Conservation (phyloP, 2,329 filamentous ascomycete species). For the Chrysoporthe austroafricana region DNA sequence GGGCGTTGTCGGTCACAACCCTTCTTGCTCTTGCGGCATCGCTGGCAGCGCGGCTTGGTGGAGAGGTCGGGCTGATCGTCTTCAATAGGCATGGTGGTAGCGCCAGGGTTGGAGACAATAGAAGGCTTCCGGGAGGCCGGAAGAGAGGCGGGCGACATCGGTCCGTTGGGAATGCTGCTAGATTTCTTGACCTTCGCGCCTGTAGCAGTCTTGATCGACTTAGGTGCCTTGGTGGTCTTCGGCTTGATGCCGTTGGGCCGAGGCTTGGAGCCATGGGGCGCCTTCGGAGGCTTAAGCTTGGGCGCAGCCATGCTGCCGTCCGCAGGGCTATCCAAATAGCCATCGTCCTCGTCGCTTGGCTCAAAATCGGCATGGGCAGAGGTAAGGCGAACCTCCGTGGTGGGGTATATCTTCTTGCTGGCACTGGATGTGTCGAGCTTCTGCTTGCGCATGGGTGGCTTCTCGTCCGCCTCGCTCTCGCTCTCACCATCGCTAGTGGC, state of each 20-base stretch:
- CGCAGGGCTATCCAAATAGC: slow-evolving; percentile 51
- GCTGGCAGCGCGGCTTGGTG: slow-evolving; percentile 94
- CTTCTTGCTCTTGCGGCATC: slow-evolving; percentile 99
- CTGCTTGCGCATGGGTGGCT: slow-evolving; percentile 62
- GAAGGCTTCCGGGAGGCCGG: slow-evolving; percentile 78
- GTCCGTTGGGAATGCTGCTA: slow-evolving; percentile 39
- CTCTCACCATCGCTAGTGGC: slow-evolving; percentile 80
- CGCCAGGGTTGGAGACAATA: slow-evolving; percentile 58
- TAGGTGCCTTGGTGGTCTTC: slow-evolving; percentile 47
- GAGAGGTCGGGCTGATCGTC: slow-evolving; percentile 92
- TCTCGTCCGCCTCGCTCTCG: slow-evolving; percentile 63
- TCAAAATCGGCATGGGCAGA: slow-evolving; percentile 44
- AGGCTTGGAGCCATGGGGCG: slow-evolving; percentile 43
- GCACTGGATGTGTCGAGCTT: slow-evolving; percentile 52
- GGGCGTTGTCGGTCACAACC: slow-evolving; percentile 96
- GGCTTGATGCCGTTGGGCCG: slow-evolving; percentile 42
- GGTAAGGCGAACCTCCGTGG: slow-evolving; percentile 57
- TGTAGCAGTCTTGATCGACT: slow-evolving; percentile 40
- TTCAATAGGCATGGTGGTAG: slow-evolving; percentile 57
- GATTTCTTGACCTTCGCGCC: slow-evolving; percentile 58
- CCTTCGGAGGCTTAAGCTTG: slow-evolving; percentile 46
- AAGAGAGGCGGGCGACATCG: slow-evolving; percentile 69
- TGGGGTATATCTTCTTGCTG: slow-evolving; percentile 53
- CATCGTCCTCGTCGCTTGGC: slow-evolving; percentile 63
- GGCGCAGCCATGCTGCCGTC: slow-evolving; percentile 44